Percentiles rank a stretch among this genome's conserved stretches.
phyloP scores from a whole-genome alignment of 331 rosid species.

The Quercus phellos region DNA sequence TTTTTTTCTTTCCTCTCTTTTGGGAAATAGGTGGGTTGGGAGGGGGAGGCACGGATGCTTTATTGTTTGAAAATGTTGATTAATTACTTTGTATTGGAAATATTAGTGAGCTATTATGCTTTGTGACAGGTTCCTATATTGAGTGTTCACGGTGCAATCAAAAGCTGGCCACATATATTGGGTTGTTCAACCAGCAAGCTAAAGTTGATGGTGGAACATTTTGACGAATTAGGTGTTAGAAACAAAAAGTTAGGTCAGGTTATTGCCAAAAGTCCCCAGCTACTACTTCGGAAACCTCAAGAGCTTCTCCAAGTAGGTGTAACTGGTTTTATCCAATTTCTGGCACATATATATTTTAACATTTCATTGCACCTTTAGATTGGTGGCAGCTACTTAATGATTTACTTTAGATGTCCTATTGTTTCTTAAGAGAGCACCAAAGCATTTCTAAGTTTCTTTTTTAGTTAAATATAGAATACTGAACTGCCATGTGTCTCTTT shows the following conservation, averaged over 20 bases:
- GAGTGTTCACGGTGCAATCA: conserved; percentile 48
- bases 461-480: background rate
- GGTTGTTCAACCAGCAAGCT: conserved; percentile 75
- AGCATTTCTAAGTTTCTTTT: background rate
- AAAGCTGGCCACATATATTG: conserved; percentile 79
- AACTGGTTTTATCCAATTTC: conserved; percentile 16
- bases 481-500: background rate
- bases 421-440: background rate
- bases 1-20: background rate
- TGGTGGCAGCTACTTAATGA: background rate
- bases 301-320: conserved; percentile 63
- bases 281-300: conserved; percentile 53
- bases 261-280: conserved; percentile 73
- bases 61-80: conserved; percentile 18
- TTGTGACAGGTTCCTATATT: conserved; percentile 54
- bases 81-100: background rate
- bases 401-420: background rate
- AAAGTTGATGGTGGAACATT: conserved; percentile 55
- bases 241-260: conserved; percentile 60
- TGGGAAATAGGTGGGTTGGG: background rate
- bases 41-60: conserved; percentile 1
- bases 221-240: conserved; percentile 58
- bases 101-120: conserved; percentile 4
- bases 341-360: background rate
- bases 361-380: background rate